phyloP scores from a whole-genome alignment of 2,329 filamentous ascomycete genomes.

The Fusarium chlamydosporum region DNA sequence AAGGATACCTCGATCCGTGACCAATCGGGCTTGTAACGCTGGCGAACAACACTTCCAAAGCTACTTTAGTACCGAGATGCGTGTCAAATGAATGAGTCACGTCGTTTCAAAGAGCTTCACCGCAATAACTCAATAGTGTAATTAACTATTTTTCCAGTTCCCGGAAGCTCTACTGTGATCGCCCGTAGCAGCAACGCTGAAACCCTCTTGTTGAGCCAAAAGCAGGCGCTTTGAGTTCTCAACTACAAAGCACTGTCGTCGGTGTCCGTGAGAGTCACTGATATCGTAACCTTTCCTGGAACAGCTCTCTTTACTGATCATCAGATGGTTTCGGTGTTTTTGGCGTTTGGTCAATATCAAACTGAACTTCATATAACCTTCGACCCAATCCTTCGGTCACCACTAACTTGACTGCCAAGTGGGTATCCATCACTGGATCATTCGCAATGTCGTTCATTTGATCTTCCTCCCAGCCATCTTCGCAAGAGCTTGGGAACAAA shows the following conservation, averaged over 20 bases:
- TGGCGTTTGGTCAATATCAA: slow-evolving; percentile 11
- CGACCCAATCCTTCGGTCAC: slow-evolving; percentile 34
- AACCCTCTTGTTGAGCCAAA: background rate
- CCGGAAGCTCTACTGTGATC: background rate
- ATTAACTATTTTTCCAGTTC: background rate
- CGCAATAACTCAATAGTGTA: background rate
- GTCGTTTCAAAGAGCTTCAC: slow-evolving; percentile 3
- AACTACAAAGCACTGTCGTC: background rate
- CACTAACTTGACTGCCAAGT: slow-evolving; percentile 14
- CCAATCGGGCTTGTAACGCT: background rate
- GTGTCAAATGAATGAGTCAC: slow-evolving; percentile 6
- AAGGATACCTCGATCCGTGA: background rate
- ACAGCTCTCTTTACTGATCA: background rate
- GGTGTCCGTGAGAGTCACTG: background rate
- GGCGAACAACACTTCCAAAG: background rate
- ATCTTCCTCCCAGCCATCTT: slow-evolving; percentile 25
- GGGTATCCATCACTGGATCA: background rate
- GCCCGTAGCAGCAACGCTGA: background rate
- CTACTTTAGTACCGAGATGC: slow-evolving; percentile 7
- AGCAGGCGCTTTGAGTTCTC: background rate
- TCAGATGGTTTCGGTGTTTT: background rate
- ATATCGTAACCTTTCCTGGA: background rate
- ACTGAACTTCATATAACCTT: slow-evolving; percentile 39
- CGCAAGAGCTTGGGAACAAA: slow-evolving; percentile 34
- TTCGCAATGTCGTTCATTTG: slow-evolving; percentile 15